These are phyloP conservation scores for Penicillium glabrum DNA, from an alignment of 2,329 filamentous ascomycete species.

Conservation along the genomic window DNA sequence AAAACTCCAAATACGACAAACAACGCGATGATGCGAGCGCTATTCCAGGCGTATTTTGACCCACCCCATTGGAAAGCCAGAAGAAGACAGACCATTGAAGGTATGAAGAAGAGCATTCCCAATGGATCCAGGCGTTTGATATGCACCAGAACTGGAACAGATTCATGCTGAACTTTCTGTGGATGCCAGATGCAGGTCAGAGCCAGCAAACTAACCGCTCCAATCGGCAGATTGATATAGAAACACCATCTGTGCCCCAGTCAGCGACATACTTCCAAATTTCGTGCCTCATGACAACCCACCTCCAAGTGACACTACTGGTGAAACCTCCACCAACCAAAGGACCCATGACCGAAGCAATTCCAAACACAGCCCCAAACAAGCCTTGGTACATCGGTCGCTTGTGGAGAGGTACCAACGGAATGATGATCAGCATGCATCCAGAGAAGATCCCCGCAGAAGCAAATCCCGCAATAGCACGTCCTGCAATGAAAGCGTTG, in stretches of 20 bases:
- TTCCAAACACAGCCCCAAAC: conserved; percentile 24
- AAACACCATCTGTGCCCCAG: conserved; percentile 6
- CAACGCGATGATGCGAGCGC: conserved; percentile 29
- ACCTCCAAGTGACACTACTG: conserved; percentile 19
- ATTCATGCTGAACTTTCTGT: not conserved
- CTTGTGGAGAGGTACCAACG: conserved; percentile 9
- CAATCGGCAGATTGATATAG: conserved; percentile 17
- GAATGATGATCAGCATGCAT: conserved; percentile 9
- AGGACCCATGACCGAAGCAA: conserved; percentile 27
- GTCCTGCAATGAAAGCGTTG: conserved; percentile 29
- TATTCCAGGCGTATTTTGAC: conserved; percentile 24
- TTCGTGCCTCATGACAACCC: not conserved
- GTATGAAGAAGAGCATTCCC: conserved; percentile 61
- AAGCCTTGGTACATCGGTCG: conserved; percentile 27
- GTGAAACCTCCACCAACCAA: conserved; percentile 24
- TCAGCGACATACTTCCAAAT: not conserved
- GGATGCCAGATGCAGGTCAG: not conserved
- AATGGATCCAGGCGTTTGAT: conserved; percentile 51
- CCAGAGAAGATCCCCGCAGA: conserved; percentile 27
- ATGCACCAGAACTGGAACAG: not conserved
- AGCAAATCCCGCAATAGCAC: conserved; percentile 32
- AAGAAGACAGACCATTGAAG: conserved; percentile 59
- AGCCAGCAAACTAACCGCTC: not conserved
- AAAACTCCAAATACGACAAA: conserved; percentile 27
- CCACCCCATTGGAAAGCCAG: conserved; percentile 61